Percentiles rank a stretch among this genome's conserved stretches.
Conservation (phyloP, 2,329 filamentous ascomycete species). For the Gremmenia infestans region DNA sequence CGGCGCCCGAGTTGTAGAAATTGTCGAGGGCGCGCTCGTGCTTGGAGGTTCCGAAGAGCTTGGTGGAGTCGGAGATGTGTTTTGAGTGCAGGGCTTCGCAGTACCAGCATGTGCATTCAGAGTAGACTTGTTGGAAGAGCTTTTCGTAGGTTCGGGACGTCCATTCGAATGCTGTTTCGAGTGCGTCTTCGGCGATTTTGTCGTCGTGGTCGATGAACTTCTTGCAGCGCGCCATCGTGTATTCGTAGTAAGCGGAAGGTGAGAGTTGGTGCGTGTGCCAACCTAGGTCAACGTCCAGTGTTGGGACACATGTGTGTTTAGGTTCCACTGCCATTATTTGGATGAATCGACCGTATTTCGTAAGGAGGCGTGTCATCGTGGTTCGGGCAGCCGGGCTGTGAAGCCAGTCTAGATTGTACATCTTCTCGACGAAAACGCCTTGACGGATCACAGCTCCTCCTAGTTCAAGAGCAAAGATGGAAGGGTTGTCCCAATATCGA, state of each 20-base stretch:
- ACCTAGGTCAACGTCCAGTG: conserved; percentile 67
- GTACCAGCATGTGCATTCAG: conserved; percentile 78
- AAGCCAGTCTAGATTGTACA: conserved; percentile 73
- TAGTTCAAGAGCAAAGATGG: conserved; percentile 60
- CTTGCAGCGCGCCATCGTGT: conserved; percentile 42
- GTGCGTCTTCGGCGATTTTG: conserved; percentile 65
- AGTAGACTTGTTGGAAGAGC: conserved; percentile 61
- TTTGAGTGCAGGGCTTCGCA: conserved; percentile 65
- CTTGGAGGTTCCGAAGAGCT: conserved; percentile 41
- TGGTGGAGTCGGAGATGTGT: conserved; percentile 44
- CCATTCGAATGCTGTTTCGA: conserved; percentile 65
- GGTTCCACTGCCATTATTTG: conserved; percentile 48
- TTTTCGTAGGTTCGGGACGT: conserved; percentile 67
- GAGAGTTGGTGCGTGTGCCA: conserved; percentile 77
- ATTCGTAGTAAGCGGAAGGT: conserved; percentile 57
- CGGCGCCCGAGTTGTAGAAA: conserved; percentile 45
- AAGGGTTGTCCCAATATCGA: conserved; percentile 65
- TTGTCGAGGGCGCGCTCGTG: conserved; percentile 42
- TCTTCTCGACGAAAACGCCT: conserved; percentile 64
- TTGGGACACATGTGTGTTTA: conserved; percentile 55
- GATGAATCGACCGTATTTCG: conserved; percentile 63
- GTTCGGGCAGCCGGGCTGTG: conserved; percentile 60
- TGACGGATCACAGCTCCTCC: conserved; percentile 62
- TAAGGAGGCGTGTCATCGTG: conserved; percentile 60
- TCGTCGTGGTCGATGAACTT: conserved; percentile 79